Conservation (phyloP, 1,284 basidiomycete genomes). For the Vanrija humicola region DNA sequence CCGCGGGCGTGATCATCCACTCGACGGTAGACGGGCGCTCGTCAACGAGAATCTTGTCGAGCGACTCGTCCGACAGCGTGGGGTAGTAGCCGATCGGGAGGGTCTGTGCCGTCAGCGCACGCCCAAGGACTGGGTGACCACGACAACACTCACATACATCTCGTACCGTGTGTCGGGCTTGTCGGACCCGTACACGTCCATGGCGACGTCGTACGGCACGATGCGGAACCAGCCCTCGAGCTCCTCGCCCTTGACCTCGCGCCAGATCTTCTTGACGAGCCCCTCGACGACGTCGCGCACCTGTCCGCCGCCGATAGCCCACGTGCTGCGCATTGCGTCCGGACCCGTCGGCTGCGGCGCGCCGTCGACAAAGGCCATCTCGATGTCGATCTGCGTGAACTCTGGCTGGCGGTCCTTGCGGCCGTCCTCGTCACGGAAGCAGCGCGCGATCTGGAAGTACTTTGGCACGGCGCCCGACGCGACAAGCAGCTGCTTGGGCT, state of each 20-base stretch:
- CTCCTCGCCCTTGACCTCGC: slow-evolving; percentile 55
- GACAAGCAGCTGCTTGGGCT: slow-evolving; percentile 90
- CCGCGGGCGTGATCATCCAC: slow-evolving; percentile 45
- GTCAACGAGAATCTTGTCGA: slow-evolving; percentile 46
- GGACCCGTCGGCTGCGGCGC: slow-evolving; percentile 49
- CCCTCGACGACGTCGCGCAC: slow-evolving; percentile 71
- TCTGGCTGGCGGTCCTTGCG: slow-evolving; percentile 92
- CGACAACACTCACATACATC: slow-evolving; percentile 59
- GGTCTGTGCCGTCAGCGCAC: slow-evolving; percentile 23
- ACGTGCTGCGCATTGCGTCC: slow-evolving; percentile 48
- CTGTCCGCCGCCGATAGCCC: slow-evolving; percentile 79
- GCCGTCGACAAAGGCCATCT: slow-evolving; percentile 92
- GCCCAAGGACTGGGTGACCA: slow-evolving; percentile 10
- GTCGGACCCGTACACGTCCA: slow-evolving; percentile 88
- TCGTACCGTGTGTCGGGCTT: slow-evolving; percentile 89
- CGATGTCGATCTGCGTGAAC: slow-evolving; percentile 93
- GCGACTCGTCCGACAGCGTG: slow-evolving; percentile 37
- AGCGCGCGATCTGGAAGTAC: slow-evolving; percentile 89
- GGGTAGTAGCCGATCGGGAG: slow-evolving; percentile 49
- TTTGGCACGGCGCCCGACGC: slow-evolving; percentile 83
- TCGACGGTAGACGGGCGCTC: slow-evolving; percentile 44
- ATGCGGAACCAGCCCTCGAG: slow-evolving; percentile 65
- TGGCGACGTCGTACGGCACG: slow-evolving; percentile 80
- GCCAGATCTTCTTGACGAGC: slow-evolving; percentile 71
- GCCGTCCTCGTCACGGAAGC: slow-evolving; percentile 93